Conservation (phyloP, 108 stramenopile genomes). For the Mediolabrus comicus region DNA sequence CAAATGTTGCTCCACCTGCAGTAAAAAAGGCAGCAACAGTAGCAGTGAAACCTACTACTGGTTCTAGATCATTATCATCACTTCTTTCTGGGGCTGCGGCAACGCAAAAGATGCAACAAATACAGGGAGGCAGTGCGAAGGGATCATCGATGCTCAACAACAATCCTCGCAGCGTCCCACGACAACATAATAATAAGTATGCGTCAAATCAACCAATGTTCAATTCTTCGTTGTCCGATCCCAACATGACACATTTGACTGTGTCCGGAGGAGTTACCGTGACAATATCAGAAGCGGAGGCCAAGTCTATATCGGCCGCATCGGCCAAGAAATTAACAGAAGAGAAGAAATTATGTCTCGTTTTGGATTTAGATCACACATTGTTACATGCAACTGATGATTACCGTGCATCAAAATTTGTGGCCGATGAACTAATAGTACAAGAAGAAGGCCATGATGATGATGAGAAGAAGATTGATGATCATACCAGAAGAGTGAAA, state of each 20-base stretch:
- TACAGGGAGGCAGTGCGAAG: not conserved
- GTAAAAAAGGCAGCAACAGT: not conserved
- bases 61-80: slow-evolving; percentile 30
- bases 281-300: slow-evolving; percentile 65
- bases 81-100: slow-evolving; percentile 34
- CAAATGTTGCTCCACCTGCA: not conserved
- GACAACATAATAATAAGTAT: not conserved
- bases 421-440: slow-evolving; percentile 27
- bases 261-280: slow-evolving; percentile 77
- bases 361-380: slow-evolving; percentile 89
- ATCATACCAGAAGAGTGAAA: not conserved
- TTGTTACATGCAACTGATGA: slow-evolving; percentile 87
- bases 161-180: slow-evolving; percentile 1
- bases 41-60: slow-evolving; percentile 5
- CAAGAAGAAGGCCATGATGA: not conserved
- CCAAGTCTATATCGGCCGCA: slow-evolving; percentile 55
- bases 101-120: slow-evolving; percentile 33
- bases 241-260: slow-evolving; percentile 63
- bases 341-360: slow-evolving; percentile 63
- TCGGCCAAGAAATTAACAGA: slow-evolving; percentile 47
- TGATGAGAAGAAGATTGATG: not conserved
- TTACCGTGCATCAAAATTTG: slow-evolving; percentile 54
- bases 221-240: slow-evolving; percentile 8
- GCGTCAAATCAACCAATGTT: not conserved
- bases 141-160: not conserved